phyloP scores from a whole-genome alignment of 2,329 filamentous ascomycete genomes.

The Xylaria sp. region DNA sequence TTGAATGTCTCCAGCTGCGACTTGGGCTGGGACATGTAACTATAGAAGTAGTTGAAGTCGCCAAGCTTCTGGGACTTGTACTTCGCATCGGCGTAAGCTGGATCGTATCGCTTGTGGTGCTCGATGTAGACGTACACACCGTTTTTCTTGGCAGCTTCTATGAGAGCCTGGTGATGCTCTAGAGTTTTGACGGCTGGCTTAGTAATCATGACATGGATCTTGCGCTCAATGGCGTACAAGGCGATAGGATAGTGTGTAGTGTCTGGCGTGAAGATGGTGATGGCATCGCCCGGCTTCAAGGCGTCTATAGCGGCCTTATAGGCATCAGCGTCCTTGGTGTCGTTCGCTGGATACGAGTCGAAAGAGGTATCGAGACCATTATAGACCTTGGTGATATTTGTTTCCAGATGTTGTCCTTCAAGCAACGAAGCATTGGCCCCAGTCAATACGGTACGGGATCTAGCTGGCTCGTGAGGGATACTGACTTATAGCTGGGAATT shows the following conservation, averaged over 20 bases:
- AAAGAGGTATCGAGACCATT: conserved; percentile 90
- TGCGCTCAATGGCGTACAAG: conserved; percentile 87
- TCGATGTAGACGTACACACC: conserved; percentile 92
- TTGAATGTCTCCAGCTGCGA: conserved; percentile 94
- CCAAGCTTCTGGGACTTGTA: conserved; percentile 80
- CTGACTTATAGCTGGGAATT: conserved; percentile 91
- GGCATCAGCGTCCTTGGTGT: conserved; percentile 77
- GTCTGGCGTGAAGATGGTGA: conserved; percentile 96
- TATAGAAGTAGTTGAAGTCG: conserved; percentile 99
- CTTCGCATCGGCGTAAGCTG: conserved; percentile 88
- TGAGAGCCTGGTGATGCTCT: conserved; percentile 79
- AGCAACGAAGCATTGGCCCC: conserved; percentile 1
- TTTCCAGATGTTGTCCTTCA: conserved; percentile 80
- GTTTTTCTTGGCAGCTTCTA: conserved; percentile 76
- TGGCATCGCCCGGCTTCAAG: conserved; percentile 82
- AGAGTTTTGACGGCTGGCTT: conserved; percentile 92
- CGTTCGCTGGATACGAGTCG: conserved; percentile 81
- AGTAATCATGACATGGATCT: conserved; percentile 91
- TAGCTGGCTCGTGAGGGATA: conserved; percentile 36
- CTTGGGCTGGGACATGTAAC: conserved; percentile 95
- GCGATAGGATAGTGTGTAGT: conserved; percentile 93
- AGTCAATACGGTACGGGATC: neutral
- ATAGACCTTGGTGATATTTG: conserved; percentile 89
- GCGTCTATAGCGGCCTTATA: conserved; percentile 92
- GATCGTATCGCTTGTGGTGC: conserved; percentile 97